Percentiles rank a stretch among this genome's conserved stretches.
Conservation (phyloP, 83 land plant species). For the Diphasiastrum complanatum region DNA sequence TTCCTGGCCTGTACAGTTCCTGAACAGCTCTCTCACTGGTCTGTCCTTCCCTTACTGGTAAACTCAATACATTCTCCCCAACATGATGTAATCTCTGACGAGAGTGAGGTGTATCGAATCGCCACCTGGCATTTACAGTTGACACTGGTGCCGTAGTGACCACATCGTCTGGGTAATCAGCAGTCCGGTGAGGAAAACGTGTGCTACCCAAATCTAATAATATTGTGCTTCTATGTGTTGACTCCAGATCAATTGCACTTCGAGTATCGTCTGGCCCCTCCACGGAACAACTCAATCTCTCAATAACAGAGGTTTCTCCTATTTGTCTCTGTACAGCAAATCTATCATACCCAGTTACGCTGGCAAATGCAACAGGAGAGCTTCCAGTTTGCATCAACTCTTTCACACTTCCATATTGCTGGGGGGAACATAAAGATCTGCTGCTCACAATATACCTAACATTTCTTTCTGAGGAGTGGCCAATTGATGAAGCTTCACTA, state of each 20-base stretch:
- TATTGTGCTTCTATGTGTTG: conserved; percentile 20
- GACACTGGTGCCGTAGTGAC: no score
- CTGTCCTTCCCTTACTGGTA: background rate
- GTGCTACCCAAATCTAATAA: background rate
- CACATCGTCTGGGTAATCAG: no score
- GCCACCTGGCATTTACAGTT: no score
- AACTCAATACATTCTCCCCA: background rate
- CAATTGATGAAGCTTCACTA: no score
- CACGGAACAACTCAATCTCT: background rate
- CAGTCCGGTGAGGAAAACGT: background rate
- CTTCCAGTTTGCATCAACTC: no score
- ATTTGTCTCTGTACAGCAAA: background rate
- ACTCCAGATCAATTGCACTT: conserved; percentile 23
- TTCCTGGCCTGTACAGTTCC: background rate
- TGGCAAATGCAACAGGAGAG: background rate
- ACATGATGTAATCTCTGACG: no score
- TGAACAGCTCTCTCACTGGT: background rate
- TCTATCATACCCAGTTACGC: background rate
- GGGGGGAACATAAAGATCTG: no score
- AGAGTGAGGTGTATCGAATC: no score
- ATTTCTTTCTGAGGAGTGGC: no score
- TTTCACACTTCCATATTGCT: no score
- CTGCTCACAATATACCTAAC: no score
- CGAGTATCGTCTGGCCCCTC: conserved; percentile 7
- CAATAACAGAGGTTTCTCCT: background rate